A percentile compares a stretch with the other conserved stretches of the same genome.
Evolutionary conservation across 2,329 filamentous ascomycete species (phyloP).

Genomic region (Periconia macrospinosa): DNA sequence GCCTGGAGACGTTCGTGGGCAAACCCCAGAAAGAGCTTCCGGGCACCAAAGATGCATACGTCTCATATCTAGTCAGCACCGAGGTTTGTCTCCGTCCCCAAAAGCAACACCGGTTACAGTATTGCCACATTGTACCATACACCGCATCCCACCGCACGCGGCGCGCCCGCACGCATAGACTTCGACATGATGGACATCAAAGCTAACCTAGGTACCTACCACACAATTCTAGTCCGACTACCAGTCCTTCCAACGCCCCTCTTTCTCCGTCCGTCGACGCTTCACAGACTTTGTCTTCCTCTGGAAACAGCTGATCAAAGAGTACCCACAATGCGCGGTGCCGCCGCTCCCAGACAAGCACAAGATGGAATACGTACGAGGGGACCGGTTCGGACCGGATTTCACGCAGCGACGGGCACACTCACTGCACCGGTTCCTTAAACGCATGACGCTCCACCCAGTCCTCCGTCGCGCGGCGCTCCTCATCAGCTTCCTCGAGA

Average conservation of each 20-base stretch:
- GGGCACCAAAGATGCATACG: conserved; percentile 93
- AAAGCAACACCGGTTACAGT: background rate
- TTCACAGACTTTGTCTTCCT: conserved; percentile 99
- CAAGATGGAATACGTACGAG: conserved; percentile 97
- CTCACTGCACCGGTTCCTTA: conserved; percentile 88
- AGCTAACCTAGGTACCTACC: conserved; percentile 4
- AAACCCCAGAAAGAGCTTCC: conserved; percentile 92
- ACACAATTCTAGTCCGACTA: conserved; percentile 74
- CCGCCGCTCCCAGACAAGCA: conserved; percentile 97
- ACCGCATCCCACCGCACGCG: background rate
- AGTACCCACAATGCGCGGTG: conserved; percentile 89
- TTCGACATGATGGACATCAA: conserved; percentile 9
- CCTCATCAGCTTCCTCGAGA: conserved; percentile 88
- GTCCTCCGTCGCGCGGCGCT: conserved; percentile 81
- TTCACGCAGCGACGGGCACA: conserved; percentile 88
- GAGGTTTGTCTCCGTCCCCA: conserved; percentile 58
- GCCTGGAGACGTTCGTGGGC: conserved; percentile 80
- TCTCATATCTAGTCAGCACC: conserved; percentile 93
- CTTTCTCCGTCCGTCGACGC: conserved; percentile 79
- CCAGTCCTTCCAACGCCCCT: conserved; percentile 82
- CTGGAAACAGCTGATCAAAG: conserved; percentile 83
- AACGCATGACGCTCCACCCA: conserved; percentile 83
- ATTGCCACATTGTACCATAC: background rate
- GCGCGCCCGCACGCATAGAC: background rate
- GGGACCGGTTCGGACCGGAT: conserved; percentile 90